A percentile compares a stretch with the other conserved stretches of the same genome.
phyloP scores from a whole-genome alignment of 2,329 filamentous ascomycete genomes.

The Daldinia sp. region DNA sequence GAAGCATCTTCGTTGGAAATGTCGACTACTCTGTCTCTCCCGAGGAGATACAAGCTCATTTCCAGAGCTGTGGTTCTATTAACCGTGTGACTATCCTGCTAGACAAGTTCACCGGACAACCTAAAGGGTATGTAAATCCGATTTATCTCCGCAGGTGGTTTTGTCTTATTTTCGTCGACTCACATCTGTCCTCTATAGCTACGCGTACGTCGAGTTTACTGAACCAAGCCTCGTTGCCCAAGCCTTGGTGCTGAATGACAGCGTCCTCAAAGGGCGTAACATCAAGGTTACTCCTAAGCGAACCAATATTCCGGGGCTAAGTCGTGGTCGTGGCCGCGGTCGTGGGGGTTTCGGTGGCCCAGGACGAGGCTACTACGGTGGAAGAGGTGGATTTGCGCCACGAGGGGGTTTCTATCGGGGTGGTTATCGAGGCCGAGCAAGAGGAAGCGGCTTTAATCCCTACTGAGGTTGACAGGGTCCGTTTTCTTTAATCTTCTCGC shows the following conservation, averaged over 20 bases:
- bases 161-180: conserved; percentile 3
- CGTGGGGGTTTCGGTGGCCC: conserved; percentile 57
- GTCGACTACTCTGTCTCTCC: conserved; percentile 97
- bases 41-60: conserved; percentile 98
- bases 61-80: conserved; percentile 96
- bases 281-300: conserved; percentile 96
- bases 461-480: conserved; percentile 57
- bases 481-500: conserved; percentile 3
- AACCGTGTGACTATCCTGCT: conserved; percentile 97
- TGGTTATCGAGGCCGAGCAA: conserved; percentile 65
- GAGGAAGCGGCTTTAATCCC: conserved; percentile 64
- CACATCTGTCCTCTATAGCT: conserved; percentile 61
- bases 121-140: conserved; percentile 89
- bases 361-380: conserved; percentile 61
- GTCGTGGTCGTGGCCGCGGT: conserved; percentile 72
- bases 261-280: conserved; percentile 91
- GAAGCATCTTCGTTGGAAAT: conserved; percentile 98
- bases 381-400: conserved; percentile 57
- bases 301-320: conserved; percentile 96
- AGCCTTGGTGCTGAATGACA: conserved; percentile 95
- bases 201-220: conserved; percentile 98
- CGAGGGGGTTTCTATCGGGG: conserved; percentile 67
- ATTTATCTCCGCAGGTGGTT: no score
- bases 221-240: conserved; percentile 93
- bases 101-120: conserved; percentile 98